Evolutionary conservation across 306 rosid genomes (phyloP).

Genomic region (Bauhinia variegata): DNA sequence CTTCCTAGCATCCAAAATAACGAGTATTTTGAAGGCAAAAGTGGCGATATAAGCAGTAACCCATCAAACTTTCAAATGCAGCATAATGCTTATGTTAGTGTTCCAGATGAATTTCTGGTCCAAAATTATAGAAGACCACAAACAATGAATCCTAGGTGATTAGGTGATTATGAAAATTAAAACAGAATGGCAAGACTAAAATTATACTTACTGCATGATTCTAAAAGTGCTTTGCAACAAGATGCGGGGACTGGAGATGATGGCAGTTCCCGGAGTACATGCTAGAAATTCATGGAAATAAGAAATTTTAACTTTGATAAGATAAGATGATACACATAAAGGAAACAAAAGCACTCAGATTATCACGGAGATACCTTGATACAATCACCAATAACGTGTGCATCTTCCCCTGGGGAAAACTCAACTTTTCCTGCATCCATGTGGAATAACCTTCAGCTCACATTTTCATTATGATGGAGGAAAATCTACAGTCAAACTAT

Average conservation of each 20-base stretch:
- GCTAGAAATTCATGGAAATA: constrained; percentile 50
- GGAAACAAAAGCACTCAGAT: constrained; percentile 19
- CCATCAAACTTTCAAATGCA: not conserved
- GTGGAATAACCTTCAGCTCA: constrained; percentile 29
- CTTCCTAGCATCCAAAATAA: not conserved
- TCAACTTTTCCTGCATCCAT: constrained; percentile 76
- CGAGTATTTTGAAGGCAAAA: not conserved
- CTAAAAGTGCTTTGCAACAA: constrained; percentile 93
- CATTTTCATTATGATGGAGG: constrained; percentile 22
- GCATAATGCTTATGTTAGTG: not conserved
- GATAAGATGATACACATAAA: constrained; percentile 26
- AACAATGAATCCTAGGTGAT: not conserved
- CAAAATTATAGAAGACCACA: constrained; percentile 9
- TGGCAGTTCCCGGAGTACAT: constrained; percentile 87
- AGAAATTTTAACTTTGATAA: too few species aligned
- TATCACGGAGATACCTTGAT: constrained; percentile 66
- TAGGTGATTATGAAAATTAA: not conserved
- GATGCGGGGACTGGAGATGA: constrained; percentile 99
- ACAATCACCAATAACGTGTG: constrained; percentile 91
- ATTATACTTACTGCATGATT: constrained; percentile 79
- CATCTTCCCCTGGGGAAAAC: constrained; percentile 85
- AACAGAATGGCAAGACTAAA: constrained; percentile 20
- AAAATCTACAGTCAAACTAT: constrained; percentile 7
- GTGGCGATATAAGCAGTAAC: too few species aligned
- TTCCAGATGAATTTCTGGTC: not conserved